A percentile compares a stretch with the other conserved stretches of the same genome.
These are phyloP conservation scores for Dactylorhiza incarnata DNA, from an alignment of 106 monocot species.

Conservation along the genomic window DNA sequence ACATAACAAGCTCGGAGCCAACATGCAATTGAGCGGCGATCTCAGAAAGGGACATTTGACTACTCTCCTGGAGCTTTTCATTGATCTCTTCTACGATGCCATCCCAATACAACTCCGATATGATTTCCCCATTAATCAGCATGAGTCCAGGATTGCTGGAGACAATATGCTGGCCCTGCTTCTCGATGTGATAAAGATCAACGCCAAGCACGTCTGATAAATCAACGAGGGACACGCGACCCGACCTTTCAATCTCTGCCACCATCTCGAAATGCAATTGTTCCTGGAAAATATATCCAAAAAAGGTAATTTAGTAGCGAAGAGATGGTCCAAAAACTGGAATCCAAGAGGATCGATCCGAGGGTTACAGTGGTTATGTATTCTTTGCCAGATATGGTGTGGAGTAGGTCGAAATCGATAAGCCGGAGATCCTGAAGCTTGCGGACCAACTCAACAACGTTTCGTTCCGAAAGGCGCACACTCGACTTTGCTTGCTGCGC, in stretches of 20 bases:
- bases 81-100: constrained; percentile 77
- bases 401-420: constrained; percentile 91
- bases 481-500: constrained; percentile 81
- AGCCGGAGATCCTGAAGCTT: constrained; percentile 69
- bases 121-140: constrained; percentile 84
- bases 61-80: constrained; percentile 88
- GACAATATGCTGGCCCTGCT: constrained; percentile 49
- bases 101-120: constrained; percentile 85
- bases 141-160: constrained; percentile 39
- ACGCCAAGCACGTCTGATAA: constrained; percentile 79
- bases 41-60: constrained; percentile 84
- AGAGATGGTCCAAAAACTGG: background rate
- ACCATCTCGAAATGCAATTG: constrained; percentile 67
- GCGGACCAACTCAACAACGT: constrained; percentile 85
- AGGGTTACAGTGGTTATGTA: constrained; percentile 81
- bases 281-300: constrained; percentile 33
- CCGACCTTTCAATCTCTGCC: constrained; percentile 55
- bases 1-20: constrained; percentile 65
- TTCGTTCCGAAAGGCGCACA: constrained; percentile 76
- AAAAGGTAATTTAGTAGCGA: background rate
- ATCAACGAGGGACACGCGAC: constrained; percentile 77
- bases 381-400: constrained; percentile 87
- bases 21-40: constrained; percentile 78
- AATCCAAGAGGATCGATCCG: background rate
- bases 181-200: constrained; percentile 84